A percentile compares a stretch with the other conserved stretches of the same genome.
phyloP scores from a whole-genome alignment of 129 eudicot species.

The Helianthus tuberosus region DNA sequence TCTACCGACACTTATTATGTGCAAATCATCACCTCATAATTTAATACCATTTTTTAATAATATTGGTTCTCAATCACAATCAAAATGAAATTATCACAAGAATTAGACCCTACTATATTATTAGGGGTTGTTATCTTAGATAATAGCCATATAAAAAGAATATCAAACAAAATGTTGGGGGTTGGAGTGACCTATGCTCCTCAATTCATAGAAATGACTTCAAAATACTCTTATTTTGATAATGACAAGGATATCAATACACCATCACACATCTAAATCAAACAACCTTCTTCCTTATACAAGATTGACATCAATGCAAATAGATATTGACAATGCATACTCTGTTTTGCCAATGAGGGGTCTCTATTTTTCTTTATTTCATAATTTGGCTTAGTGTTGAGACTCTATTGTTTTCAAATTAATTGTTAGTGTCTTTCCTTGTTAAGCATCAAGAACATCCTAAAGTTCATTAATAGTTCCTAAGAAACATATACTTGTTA shows the following conservation, averaged over 20 bases:
- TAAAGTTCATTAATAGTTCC: slow-evolving; percentile 2
- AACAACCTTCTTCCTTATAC: not conserved
- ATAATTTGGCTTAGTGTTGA: slow-evolving; percentile 11
- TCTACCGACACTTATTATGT: slow-evolving; percentile 13
- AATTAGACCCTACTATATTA: slow-evolving; percentile 19
- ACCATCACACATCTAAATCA: not conserved
- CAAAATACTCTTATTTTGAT: not conserved
- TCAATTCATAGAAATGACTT: slow-evolving; percentile 26
- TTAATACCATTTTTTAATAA: slow-evolving; percentile 3
- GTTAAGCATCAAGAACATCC: not conserved
- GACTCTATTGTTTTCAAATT: slow-evolving; percentile 25
- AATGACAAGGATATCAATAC: not conserved
- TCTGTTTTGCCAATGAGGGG: slow-evolving; percentile 2
- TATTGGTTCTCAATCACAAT: slow-evolving; percentile 20
- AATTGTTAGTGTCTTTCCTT: slow-evolving; percentile 21
- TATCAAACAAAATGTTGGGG: slow-evolving; percentile 23
- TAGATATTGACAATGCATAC: slow-evolving; percentile 9
- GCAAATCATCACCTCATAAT: slow-evolving; percentile 2
- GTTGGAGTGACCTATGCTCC: slow-evolving; percentile 16
- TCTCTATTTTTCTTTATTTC: slow-evolving; percentile 15
- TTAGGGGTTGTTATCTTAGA: slow-evolving; percentile 21
- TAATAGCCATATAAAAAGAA: slow-evolving; percentile 20
- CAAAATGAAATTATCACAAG: slow-evolving; percentile 14
- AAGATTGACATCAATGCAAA: not conserved
- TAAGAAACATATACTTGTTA: not conserved